Percentiles rank a stretch among this genome's conserved stretches.
Evolutionary conservation across 768 basidiomycete genomes (phyloP).

Genomic region (Suillus tomentosus): DNA sequence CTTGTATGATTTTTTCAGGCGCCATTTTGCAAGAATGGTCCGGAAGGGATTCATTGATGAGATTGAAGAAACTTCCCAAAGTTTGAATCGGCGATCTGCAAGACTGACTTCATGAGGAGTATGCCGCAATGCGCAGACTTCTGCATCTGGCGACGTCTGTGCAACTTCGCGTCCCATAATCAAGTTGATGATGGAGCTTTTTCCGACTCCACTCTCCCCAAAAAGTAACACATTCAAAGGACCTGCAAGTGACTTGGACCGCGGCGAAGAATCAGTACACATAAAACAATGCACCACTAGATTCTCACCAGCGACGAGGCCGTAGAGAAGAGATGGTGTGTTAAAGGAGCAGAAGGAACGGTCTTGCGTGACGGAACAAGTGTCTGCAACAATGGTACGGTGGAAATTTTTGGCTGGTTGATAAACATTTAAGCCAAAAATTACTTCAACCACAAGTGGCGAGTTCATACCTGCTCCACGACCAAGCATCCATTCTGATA

Average conservation of each 20-base stretch:
- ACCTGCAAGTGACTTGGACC: not conserved
- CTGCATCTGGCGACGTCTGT: conserved; percentile 30
- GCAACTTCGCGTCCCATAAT: conserved; percentile 33
- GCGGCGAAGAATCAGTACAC: not conserved
- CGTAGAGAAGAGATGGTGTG: not conserved
- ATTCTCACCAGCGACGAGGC: not conserved
- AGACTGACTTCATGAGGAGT: conserved; percentile 28
- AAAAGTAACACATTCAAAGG: not conserved
- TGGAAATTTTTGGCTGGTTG: no score
- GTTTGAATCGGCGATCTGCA: conserved; percentile 21
- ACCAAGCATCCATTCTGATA: not conserved
- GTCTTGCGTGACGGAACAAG: no score
- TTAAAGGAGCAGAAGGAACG: not conserved
- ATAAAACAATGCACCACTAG: not conserved
- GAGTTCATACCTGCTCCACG: not conserved
- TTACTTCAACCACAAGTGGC: no score
- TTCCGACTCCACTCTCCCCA: not conserved
- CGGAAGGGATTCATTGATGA: conserved; percentile 25
- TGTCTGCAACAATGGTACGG: no score
- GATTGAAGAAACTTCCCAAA: conserved; percentile 39
- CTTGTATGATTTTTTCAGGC: conserved; percentile 23
- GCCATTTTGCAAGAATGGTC: conserved; percentile 17
- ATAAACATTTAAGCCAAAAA: no score
- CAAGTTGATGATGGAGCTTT: not conserved
- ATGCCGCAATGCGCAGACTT: conserved; percentile 38